Base-by-base conservation (phyloP, 805 yeast species). In the Kuraishia molischiana region DNA sequence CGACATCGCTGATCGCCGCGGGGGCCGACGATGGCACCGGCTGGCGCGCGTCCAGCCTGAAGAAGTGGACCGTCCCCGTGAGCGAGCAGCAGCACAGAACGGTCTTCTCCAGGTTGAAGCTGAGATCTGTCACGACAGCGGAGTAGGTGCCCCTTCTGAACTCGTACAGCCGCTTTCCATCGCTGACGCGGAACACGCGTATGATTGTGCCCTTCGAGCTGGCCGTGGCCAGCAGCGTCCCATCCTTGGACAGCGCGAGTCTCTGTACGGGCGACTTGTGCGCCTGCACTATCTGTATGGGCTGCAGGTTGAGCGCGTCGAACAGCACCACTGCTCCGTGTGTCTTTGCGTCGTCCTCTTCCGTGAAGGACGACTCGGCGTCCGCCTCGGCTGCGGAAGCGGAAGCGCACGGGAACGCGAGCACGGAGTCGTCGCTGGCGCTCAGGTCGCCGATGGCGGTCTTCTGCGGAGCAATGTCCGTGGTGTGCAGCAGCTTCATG, bases 11-110 rank as follows among this genome's bases (percentile, higher is more conserved):
- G n/a, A 22, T 14, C 18, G 24, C 29, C 21, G 15, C 8, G 18
- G 6, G 18, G 14, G 26, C 29, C 24, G 13, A 46, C 49, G 18
- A 21, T 20, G 9, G 13, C 32, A 15, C 17, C 24, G 3, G 28
- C 32, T 28, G 20, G 15, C 62, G 68, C 24, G 63, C 68, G 4
- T 69, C 76, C 41, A 85, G 57, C 41, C 81, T 68, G 66, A 90
- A 92, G 29, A 92, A 77, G 57, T 92, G 99, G 18, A 92, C 89
- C 0, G 99, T 92, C 32, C 85, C 94, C 17, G 94, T 85, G 2
- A 94, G 77, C 20, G 94, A 81, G 9, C 90, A 76, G 19, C 90
- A 95, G n/a, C 85, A 74, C 22, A 92, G 63, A 44, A 81, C 73
- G 13, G 68, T 67, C 42, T 83, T 79, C 44, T 83, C 82, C 19